These are phyloP conservation scores for Pezicula neosporulosa DNA, from an alignment of 2,329 filamentous ascomycete genomes.

Conservation along the genomic window DNA sequence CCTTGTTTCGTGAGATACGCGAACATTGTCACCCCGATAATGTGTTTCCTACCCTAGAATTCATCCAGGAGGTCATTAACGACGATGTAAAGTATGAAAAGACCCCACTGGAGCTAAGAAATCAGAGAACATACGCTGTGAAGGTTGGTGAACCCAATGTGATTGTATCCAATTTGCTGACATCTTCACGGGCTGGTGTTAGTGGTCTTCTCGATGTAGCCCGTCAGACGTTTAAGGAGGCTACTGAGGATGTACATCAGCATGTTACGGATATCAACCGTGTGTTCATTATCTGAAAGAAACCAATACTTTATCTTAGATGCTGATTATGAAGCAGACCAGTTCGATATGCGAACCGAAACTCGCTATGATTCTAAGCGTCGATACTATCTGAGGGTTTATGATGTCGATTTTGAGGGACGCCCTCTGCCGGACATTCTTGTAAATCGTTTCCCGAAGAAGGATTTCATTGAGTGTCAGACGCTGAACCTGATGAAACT, in stretches of 20 bases:
- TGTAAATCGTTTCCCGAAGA: slow-evolving; percentile 73
- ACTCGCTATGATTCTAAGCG: slow-evolving; percentile 75
- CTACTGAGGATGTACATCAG: slow-evolving; percentile 71
- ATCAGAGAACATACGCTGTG: slow-evolving; percentile 87
- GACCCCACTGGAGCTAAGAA: slow-evolving; percentile 78
- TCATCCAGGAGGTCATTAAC: slow-evolving; percentile 73
- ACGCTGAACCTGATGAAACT: slow-evolving; percentile 81
- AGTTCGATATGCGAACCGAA: slow-evolving; percentile 55
- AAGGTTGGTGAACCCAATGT: slow-evolving; percentile 46
- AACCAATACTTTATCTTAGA: not conserved
- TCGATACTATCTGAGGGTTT: slow-evolving; percentile 74
- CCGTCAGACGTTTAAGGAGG: slow-evolving; percentile 85
- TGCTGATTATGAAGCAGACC: slow-evolving; percentile 15
- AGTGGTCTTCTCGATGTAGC: slow-evolving; percentile 86
- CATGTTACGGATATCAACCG: slow-evolving; percentile 67
- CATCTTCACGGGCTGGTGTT: slow-evolving; percentile 59
- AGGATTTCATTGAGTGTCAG: slow-evolving; percentile 79
- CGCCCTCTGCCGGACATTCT: slow-evolving; percentile 62
- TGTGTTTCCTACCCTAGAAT: slow-evolving; percentile 54
- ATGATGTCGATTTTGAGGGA: slow-evolving; percentile 58
- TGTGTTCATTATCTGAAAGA: slow-evolving; percentile 29
- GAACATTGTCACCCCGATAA: slow-evolving; percentile 65
- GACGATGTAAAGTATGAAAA: slow-evolving; percentile 76
- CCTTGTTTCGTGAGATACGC: slow-evolving; percentile 64
- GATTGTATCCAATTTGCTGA: slow-evolving; percentile 10